Evolutionary conservation across 371 early-diverging fungal genomes (phyloP).

Genomic region (Rhizomucor pusillus): DNA sequence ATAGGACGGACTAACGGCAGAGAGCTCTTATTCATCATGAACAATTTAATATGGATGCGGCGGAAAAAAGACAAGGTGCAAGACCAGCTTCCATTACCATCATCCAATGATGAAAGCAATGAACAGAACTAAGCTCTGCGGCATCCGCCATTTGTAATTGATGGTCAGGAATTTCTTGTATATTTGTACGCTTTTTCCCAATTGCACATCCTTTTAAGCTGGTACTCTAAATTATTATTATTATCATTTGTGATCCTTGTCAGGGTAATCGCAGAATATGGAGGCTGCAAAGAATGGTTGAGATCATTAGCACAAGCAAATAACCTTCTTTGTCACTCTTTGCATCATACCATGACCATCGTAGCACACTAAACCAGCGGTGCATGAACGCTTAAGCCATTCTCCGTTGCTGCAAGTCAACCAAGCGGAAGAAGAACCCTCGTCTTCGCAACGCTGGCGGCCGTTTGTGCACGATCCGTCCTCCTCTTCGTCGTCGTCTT

Average conservation of each 20-base stretch:
- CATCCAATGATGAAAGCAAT: neutral
- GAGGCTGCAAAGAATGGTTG: too few relatives aligned
- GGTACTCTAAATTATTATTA: too few relatives aligned
- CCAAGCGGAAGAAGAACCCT: slow-evolving; percentile 25
- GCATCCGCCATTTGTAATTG: too few relatives aligned
- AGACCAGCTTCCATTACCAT: slow-evolving; percentile 9
- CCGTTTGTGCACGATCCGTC: slow-evolving; percentile 14
- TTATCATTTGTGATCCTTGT: neutral
- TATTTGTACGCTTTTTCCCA: too few relatives aligned
- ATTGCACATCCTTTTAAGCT: too few relatives aligned
- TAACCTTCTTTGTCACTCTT: too few relatives aligned
- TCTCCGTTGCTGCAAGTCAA: slow-evolving; percentile 25
- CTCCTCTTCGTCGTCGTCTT: neutral
- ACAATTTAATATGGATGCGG: slow-evolving; percentile 4
- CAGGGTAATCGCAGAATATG: slow-evolving; percentile 4
- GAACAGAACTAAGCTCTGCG: too few relatives aligned
- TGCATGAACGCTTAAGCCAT: slow-evolving; percentile 33
- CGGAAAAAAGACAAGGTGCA: slow-evolving; percentile 3
- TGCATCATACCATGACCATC: slow-evolving; percentile 14
- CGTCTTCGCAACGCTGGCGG: slow-evolving; percentile 21
- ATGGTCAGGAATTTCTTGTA: too few relatives aligned
- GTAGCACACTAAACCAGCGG: slow-evolving; percentile 23
- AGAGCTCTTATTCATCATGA: slow-evolving; percentile 10
- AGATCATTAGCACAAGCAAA: too few relatives aligned
- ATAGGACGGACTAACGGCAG: neutral